Evolutionary conservation across 768 basidiomycete species (phyloP).

Genomic region (Amanita molliuscula): DNA sequence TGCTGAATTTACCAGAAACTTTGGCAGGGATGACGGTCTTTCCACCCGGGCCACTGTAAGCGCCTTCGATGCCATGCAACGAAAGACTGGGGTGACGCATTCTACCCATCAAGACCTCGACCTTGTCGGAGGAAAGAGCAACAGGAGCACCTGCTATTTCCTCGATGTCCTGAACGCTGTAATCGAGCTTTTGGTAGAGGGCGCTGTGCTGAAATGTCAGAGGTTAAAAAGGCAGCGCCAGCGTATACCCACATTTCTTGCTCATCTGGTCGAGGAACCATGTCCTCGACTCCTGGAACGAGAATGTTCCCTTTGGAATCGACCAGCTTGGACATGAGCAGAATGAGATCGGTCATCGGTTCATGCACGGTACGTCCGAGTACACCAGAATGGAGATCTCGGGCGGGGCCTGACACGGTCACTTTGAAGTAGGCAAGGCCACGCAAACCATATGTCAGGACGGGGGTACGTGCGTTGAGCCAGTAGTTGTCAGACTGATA

Average conservation of each 20-base stretch:
- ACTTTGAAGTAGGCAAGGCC: constrained; percentile 84
- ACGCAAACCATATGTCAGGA: constrained; percentile 80
- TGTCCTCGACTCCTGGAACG: constrained; percentile 80
- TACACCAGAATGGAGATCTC: constrained; percentile 86
- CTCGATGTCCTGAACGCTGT: constrained; percentile 63
- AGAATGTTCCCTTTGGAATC: constrained; percentile 71
- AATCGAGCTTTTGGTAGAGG: constrained; percentile 70
- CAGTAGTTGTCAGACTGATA: constrained; percentile 87
- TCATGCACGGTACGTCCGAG: constrained; percentile 78
- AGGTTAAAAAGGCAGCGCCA: background rate
- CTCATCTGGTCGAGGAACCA: constrained; percentile 63
- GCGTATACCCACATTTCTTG: constrained; percentile 46
- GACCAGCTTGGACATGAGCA: constrained; percentile 80
- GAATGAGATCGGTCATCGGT: constrained; percentile 90
- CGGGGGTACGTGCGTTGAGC: constrained; percentile 75
- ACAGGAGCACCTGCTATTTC: constrained; percentile 65
- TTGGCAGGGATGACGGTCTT: constrained; percentile 95
- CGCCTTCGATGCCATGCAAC: constrained; percentile 93
- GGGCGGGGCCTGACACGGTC: constrained; percentile 70
- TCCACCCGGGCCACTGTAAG: constrained; percentile 71
- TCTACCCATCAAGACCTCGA: constrained; percentile 77
- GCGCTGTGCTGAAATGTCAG: constrained; percentile 24
- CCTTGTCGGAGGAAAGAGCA: constrained; percentile 70
- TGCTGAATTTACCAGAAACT: constrained; percentile 87
- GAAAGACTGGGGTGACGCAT: constrained; percentile 89